phyloP scores from a whole-genome alignment of 1,284 basidiomycete genomes.

The Leccinum subfulvum region DNA sequence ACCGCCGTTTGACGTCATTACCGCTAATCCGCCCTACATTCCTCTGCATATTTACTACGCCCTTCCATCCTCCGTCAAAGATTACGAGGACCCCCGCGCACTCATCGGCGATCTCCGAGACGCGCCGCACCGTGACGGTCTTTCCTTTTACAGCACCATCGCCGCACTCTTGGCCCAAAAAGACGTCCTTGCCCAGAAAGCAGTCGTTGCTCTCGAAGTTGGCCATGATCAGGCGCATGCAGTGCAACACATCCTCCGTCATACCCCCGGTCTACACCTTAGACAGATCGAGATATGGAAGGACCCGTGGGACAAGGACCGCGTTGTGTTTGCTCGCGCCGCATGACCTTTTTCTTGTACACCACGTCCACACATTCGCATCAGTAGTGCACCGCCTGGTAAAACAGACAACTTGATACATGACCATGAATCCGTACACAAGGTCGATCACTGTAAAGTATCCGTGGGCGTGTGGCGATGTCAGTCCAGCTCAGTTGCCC shows the following conservation, averaged over 20 bases:
- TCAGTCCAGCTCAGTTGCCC: constrained; percentile 18
- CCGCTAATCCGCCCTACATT: constrained; percentile 95
- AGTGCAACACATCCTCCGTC: constrained; percentile 59
- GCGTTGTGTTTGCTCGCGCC: constrained; percentile 56
- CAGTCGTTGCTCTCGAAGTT: constrained; percentile 75
- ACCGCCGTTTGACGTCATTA: constrained; percentile 70
- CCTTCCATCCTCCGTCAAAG: constrained; percentile 67
- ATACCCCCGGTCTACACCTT: constrained; percentile 40
- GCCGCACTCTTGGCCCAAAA: constrained; percentile 51
- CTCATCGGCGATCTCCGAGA: constrained; percentile 68
- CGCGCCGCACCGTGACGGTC: constrained; percentile 44
- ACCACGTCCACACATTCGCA: neutral
- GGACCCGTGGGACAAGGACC: constrained; percentile 74
- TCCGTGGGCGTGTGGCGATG: constrained; percentile 7
- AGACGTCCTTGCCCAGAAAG: constrained; percentile 48
- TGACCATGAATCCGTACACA: neutral
- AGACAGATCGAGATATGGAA: constrained; percentile 71
- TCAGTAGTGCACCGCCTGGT: constrained; percentile 17
- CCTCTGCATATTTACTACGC: constrained; percentile 60
- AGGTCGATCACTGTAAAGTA: constrained; percentile 7
- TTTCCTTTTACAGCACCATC: constrained; percentile 79
- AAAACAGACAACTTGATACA: constrained; percentile 13
- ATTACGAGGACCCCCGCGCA: constrained; percentile 79
- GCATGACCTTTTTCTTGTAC: constrained; percentile 10
- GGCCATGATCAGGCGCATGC: constrained; percentile 68